These are phyloP conservation scores for Trichoderma virens DNA, from an alignment of 495 filamentous ascomycete species.

Conservation along the genomic window DNA sequence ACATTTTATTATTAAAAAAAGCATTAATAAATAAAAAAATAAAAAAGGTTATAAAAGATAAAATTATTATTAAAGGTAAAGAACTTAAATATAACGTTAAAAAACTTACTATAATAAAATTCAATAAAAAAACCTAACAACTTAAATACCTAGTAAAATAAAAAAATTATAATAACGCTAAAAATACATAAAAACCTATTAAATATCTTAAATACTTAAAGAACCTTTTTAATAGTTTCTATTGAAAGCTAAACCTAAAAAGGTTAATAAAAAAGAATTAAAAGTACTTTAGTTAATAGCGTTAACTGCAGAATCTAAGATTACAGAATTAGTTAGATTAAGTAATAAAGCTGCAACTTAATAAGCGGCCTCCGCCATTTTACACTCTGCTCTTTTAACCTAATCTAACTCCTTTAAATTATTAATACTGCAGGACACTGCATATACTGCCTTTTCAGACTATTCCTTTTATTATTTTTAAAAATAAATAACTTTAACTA, in stretches of 20 bases:
- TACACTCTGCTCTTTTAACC: too few relatives aligned
- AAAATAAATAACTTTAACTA: neutral
- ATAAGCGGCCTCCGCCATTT: neutral
- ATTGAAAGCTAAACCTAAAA: neutral
- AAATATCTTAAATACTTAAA: neutral
- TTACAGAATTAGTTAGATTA: neutral
- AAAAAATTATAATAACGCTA: neutral
- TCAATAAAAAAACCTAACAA: neutral
- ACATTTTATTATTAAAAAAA: too few relatives aligned
- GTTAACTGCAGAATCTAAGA: neutral
- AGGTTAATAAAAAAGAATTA: neutral
- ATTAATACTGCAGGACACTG: neutral
- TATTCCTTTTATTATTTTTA: neutral
- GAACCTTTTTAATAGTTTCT: neutral
- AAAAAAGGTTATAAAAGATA: neutral
- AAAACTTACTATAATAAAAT: neutral
- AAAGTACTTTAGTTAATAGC: neutral
- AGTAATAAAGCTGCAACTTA: neutral
- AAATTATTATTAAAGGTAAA: constrained; percentile 1
- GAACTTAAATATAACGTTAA: neutral
- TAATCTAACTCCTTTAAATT: neutral
- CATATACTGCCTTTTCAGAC: too few relatives aligned
- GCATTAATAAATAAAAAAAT: neutral
- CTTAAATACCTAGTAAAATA: neutral
- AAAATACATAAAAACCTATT: neutral